A percentile compares a stretch with the other conserved stretches of the same genome.
Conservation (phyloP, 1,139 yeast species). For the Hyphopichia pseudoburtonii region DNA sequence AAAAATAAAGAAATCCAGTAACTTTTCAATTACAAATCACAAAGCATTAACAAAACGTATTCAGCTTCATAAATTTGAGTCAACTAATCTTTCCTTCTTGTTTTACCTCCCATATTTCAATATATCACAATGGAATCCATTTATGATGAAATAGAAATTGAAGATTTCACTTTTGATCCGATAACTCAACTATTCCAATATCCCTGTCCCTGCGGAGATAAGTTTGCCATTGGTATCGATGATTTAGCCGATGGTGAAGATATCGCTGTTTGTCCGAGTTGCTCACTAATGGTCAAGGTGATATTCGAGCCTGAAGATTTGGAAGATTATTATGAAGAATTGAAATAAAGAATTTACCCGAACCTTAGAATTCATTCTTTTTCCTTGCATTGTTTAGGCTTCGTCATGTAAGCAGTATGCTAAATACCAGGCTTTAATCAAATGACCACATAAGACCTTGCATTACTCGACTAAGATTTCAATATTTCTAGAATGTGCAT, state of each 20-base stretch:
- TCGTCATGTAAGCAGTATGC: too few species aligned
- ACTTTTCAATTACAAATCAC: too few species aligned
- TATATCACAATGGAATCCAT: constrained; percentile 58
- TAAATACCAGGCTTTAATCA: too few species aligned
- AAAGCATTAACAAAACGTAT: too few species aligned
- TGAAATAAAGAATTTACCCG: constrained; percentile 2
- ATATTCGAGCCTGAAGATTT: constrained; percentile 67
- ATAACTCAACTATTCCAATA: constrained; percentile 78
- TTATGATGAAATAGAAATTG: constrained; percentile 95
- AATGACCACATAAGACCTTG: too few species aligned
- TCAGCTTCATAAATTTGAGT: too few species aligned
- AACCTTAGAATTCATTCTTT: too few species aligned
- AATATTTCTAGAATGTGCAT: too few species aligned
- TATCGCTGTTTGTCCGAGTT: constrained; percentile 94
- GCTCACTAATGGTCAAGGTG: constrained; percentile 90
- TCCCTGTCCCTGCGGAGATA: constrained; percentile 98
- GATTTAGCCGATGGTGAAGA: constrained; percentile 91
- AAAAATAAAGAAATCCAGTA: too few species aligned
- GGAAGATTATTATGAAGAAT: constrained; percentile 31
- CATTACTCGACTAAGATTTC: too few species aligned
- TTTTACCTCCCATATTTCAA: too few species aligned
- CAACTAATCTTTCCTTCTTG: too few species aligned
- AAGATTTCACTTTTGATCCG: constrained; percentile 91
- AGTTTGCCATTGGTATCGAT: constrained; percentile 81
- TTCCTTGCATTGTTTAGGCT: neutral